A percentile compares a stretch with the other conserved stretches of the same genome.
Conservation (phyloP, 257 asterid species). For the Salvia miltiorrhiza region DNA sequence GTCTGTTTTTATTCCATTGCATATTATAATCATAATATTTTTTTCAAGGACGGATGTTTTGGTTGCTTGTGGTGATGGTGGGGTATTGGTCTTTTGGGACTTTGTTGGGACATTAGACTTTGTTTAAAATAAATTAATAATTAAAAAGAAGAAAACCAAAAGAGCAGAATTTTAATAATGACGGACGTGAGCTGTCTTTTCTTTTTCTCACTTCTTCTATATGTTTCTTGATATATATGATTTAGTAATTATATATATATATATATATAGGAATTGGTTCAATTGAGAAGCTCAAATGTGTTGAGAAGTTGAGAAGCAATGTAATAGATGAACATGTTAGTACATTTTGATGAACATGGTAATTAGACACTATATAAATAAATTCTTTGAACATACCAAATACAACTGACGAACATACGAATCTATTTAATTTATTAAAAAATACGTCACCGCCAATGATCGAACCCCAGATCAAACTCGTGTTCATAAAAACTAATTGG, state of each 20-base stretch:
- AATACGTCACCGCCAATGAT: too few relatives aligned
- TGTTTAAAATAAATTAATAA: neutral
- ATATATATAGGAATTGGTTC: too few relatives aligned
- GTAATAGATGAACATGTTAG: too few relatives aligned
- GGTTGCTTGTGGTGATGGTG: conserved; percentile 32
- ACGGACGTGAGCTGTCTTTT: conserved; percentile 43
- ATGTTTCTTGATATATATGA: neutral
- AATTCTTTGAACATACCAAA: too few relatives aligned
- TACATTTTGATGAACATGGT: too few relatives aligned
- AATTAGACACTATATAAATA: too few relatives aligned
- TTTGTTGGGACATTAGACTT: conserved; percentile 40
- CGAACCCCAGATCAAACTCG: too few relatives aligned
- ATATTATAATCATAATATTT: neutral
- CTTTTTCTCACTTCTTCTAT: conserved; percentile 7
- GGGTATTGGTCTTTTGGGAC: conserved; percentile 41
- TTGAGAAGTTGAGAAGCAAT: too few relatives aligned
- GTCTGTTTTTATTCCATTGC: conserved; percentile 9
- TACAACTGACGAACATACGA: too few relatives aligned
- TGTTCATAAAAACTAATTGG: too few relatives aligned
- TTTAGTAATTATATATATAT: neutral
- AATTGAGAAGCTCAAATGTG: too few relatives aligned
- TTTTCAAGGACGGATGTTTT: conserved; percentile 29
- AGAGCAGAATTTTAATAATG: neutral
- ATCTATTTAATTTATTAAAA: too few relatives aligned
- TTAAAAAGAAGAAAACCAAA: neutral